Percentiles rank a stretch among this genome's conserved stretches.
phyloP scores from a whole-genome alignment of 768 basidiomycete species.

The Collybia sordida region DNA sequence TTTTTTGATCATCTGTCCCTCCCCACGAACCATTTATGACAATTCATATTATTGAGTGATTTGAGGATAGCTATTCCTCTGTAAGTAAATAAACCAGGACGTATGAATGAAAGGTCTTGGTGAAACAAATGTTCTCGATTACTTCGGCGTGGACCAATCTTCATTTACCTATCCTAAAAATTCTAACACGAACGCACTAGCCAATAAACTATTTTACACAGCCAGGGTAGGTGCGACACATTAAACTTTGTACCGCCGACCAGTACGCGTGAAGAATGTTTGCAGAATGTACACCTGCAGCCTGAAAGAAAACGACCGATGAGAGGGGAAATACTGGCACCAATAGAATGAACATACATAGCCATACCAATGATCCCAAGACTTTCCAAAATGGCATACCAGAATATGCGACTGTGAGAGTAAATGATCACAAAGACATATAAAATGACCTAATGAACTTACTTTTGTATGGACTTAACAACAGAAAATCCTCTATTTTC shows the following conservation, averaged over 20 bases:
- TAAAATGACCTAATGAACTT: constrained; percentile 8
- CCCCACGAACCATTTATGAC: too few species aligned
- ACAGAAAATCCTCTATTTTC: constrained; percentile 94
- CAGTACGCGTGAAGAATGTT: constrained; percentile 96
- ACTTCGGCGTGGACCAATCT: too few species aligned
- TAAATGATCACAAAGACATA: constrained; percentile 3
- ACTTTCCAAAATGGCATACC: constrained; percentile 87
- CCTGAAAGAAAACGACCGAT: constrained; percentile 36
- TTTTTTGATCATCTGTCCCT: too few species aligned
- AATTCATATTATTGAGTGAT: too few species aligned
- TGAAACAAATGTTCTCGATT: too few species aligned
- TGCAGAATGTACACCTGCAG: constrained; percentile 90
- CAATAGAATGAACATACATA: constrained; percentile 51
- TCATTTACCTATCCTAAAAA: too few species aligned
- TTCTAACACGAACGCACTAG: too few species aligned
- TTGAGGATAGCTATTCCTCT: too few species aligned
- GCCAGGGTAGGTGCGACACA: not conserved
- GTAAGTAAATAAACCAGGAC: too few species aligned
- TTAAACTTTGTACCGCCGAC: constrained; percentile 86
- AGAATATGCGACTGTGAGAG: constrained; percentile 76
- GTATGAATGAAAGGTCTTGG: too few species aligned
- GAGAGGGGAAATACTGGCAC: not conserved
- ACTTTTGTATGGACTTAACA: constrained; percentile 90
- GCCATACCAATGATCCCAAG: constrained; percentile 83
- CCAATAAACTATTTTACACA: too few species aligned